phyloP scores from a whole-genome alignment of 805 yeast genomes.

The Metschnikowia gelsemii region DNA sequence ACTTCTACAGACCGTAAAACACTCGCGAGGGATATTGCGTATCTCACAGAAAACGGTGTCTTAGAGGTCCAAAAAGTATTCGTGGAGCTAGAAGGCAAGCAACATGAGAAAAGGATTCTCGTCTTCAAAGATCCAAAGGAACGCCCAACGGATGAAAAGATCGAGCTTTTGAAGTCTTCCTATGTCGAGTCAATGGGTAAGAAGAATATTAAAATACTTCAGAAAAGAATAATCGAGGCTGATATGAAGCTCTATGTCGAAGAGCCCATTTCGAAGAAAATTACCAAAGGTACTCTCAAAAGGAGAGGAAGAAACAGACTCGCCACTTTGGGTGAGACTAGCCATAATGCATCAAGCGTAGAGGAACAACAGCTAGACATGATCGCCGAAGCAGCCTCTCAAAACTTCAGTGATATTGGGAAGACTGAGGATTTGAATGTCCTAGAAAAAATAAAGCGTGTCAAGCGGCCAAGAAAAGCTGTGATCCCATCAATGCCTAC shows the following conservation, averaged over 20 bases:
- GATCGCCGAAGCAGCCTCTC: background rate
- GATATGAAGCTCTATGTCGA: conserved; percentile 18
- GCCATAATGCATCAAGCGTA: background rate
- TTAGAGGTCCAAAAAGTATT: conserved; percentile 26
- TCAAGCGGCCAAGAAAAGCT: conserved; percentile 19
- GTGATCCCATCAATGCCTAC: conserved; percentile 1
- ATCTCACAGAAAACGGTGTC: conserved; percentile 22
- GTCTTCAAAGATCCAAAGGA: conserved; percentile 28
- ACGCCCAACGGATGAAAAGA: conserved; percentile 29
- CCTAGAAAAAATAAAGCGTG: conserved; percentile 12
- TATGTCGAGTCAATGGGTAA: conserved; percentile 15
- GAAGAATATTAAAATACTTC: conserved; percentile 14
- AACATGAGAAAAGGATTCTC: conserved; percentile 31
- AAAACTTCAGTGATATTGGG: conserved; percentile 1
- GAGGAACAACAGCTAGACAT: background rate
- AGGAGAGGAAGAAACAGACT: conserved; percentile 15
- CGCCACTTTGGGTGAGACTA: conserved; percentile 13
- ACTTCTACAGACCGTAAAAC: conserved; percentile 41
- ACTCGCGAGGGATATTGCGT: conserved; percentile 37
- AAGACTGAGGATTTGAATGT: conserved; percentile 7
- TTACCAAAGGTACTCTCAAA: conserved; percentile 2
- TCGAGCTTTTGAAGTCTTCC: conserved; percentile 26
- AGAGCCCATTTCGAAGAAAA: conserved; percentile 7
- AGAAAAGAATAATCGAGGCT: conserved; percentile 14
- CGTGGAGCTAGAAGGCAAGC: conserved; percentile 29